These are phyloP conservation scores for Backusella tarrabulga DNA, from an alignment of 192 early-diverging fungal species.

Conservation along the genomic window DNA sequence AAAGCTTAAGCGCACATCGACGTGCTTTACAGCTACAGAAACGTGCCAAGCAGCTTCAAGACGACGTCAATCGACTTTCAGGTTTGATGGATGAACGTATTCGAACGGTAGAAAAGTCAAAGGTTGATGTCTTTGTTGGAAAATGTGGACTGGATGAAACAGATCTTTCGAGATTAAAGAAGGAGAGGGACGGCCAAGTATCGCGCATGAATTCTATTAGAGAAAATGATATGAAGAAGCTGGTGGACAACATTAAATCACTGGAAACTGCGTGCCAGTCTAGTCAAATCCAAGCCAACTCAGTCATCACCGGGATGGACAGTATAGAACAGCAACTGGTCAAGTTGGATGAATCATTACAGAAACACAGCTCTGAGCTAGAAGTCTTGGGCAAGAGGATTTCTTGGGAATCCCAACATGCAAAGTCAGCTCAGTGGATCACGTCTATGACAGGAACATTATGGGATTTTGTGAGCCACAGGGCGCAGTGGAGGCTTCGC, in stretches of 20 bases:
- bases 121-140: slow-evolving; percentile 17
- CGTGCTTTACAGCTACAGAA: slow-evolving; percentile 26
- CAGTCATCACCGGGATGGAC: neutral
- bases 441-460: slow-evolving; percentile 9
- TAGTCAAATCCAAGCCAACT: neutral
- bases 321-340: neutral
- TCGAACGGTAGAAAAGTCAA: neutral
- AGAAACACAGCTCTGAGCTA: slow-evolving; percentile 11
- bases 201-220: slow-evolving; percentile 9
- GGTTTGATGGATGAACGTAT: slow-evolving; percentile 25
- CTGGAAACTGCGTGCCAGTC: slow-evolving; percentile 14
- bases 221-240: slow-evolving; percentile 19
- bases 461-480: slow-evolving; percentile 21
- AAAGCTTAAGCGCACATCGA: slow-evolving; percentile 20
- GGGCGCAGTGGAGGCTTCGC: slow-evolving; percentile 22
- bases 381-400: slow-evolving; percentile 20
- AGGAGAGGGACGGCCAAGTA: slow-evolving; percentile 20
- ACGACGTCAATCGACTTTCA: slow-evolving; percentile 21
- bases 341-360: slow-evolving; percentile 15
- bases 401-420: slow-evolving; percentile 23
- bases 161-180: slow-evolving; percentile 21
- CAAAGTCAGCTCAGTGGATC: slow-evolving; percentile 18
- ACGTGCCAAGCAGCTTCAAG: slow-evolving; percentile 15
- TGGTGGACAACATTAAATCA: slow-evolving; percentile 6
- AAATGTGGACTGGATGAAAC: slow-evolving; percentile 23